Evolutionary conservation across 1,139 yeast species (phyloP).

Genomic region (Lodderomyces metapsilosis): DNA sequence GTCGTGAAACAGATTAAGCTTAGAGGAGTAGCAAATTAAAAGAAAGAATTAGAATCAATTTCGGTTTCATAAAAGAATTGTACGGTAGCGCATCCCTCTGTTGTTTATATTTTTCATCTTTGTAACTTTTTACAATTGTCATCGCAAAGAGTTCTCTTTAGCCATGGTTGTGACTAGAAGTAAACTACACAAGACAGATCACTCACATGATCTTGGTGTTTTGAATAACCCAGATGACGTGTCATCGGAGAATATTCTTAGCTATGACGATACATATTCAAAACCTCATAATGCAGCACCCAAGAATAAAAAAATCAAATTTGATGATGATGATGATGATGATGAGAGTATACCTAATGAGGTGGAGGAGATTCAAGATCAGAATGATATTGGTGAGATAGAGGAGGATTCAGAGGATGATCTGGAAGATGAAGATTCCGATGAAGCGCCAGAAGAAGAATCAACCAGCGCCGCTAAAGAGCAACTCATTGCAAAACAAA

Average conservation of each 20-base stretch:
- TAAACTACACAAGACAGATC: slow-evolving; percentile 14
- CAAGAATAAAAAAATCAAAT: slow-evolving; percentile 5
- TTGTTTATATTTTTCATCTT: too few relatives aligned
- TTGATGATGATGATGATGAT: slow-evolving; percentile 8
- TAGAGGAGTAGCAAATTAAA: slow-evolving; percentile 35
- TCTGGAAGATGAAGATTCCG: slow-evolving; percentile 27
- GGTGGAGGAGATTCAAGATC: not conserved
- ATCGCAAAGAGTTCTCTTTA: not conserved
- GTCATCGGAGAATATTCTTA: slow-evolving; percentile 7
- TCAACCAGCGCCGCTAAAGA: slow-evolving; percentile 30
- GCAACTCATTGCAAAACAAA: slow-evolving; percentile 34
- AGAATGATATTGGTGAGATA: slow-evolving; percentile 4
- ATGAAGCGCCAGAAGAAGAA: slow-evolving; percentile 53
- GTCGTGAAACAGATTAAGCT: slow-evolving; percentile 37
- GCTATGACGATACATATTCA: slow-evolving; percentile 2
- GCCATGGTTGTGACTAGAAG: slow-evolving; percentile 29
- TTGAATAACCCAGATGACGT: slow-evolving; percentile 22
- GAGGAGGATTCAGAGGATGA: slow-evolving; percentile 13
- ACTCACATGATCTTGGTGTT: slow-evolving; percentile 17
- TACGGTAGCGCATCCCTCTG: not conserved
- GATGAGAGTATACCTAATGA: slow-evolving; percentile 16
- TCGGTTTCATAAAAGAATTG: too few relatives aligned
- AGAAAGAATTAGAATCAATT: not conserved
- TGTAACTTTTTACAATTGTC: too few relatives aligned
- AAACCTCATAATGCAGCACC: not conserved